Evolutionary conservation across 2,329 filamentous ascomycete genomes (phyloP).

Genomic region (Xylariaceae sp.): DNA sequence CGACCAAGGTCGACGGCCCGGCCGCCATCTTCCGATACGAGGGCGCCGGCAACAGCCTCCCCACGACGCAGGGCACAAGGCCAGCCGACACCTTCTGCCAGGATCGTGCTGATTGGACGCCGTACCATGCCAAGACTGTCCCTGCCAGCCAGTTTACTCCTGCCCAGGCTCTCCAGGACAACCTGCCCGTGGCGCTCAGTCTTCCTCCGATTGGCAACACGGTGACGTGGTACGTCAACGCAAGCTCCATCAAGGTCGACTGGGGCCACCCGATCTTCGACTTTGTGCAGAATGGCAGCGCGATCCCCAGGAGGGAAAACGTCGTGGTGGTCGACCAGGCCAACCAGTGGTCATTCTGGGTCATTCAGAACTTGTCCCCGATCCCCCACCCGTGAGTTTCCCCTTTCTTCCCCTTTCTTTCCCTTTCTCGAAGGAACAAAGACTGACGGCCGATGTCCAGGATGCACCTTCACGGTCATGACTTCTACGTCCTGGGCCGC

Average conservation of each 20-base stretch:
- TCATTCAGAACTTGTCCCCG: conserved; percentile 28
- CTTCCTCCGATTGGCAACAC: conserved; percentile 15
- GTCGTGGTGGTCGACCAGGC: conserved; percentile 25
- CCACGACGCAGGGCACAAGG: conserved; percentile 27
- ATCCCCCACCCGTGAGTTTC: conserved; percentile 20
- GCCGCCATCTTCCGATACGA: conserved; percentile 37
- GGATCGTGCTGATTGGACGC: conserved; percentile 18
- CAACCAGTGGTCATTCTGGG: conserved; percentile 27
- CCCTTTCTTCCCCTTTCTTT: no score
- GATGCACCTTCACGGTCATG: conserved; percentile 21
- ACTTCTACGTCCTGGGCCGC: conserved; percentile 23
- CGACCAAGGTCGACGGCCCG: conserved; percentile 28
- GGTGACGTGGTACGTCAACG: conserved; percentile 31
- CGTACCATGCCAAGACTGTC: conserved; percentile 26
- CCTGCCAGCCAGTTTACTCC: conserved; percentile 23
- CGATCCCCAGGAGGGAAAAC: conserved; percentile 24
- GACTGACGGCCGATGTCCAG: conserved; percentile 5
- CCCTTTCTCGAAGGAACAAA: neutral
- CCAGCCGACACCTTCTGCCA: conserved; percentile 15
- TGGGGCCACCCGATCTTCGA: conserved; percentile 38
- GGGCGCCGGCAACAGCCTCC: conserved; percentile 28
- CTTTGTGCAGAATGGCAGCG: conserved; percentile 28
- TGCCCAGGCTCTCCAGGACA: conserved; percentile 23
- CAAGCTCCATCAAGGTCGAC: conserved; percentile 32
- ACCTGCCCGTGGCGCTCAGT: conserved; percentile 20